phyloP scores from a whole-genome alignment of 2,329 filamentous ascomycete species.

The Myriosclerotinia curreyana region DNA sequence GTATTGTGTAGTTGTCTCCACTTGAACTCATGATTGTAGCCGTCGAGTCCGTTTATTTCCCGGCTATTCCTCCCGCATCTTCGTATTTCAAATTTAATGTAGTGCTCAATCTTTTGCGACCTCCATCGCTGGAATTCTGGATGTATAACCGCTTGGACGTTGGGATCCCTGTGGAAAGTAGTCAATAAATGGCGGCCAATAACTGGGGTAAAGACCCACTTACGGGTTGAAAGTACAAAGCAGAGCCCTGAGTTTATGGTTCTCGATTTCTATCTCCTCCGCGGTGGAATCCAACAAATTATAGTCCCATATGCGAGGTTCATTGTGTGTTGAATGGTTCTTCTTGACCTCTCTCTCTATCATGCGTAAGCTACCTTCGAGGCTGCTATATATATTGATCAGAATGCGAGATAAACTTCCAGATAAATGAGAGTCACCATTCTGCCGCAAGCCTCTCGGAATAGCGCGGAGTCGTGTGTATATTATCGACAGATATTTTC shows the following conservation, averaged over 20 bases:
- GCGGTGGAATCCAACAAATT: neutral
- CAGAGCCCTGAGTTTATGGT: constrained; percentile 15
- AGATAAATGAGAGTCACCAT: neutral
- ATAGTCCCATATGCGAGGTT: accelerated
- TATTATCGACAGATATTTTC: constrained; percentile 1
- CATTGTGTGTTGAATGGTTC: too few relatives aligned
- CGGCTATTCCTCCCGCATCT: constrained; percentile 9
- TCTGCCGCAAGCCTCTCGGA: neutral
- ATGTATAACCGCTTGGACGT: neutral
- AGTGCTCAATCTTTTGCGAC: neutral
- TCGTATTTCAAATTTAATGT: constrained; percentile 14
- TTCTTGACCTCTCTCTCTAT: neutral
- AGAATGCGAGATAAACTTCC: neutral
- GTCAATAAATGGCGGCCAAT: neutral
- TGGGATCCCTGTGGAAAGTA: neutral
- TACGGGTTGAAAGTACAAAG: constrained; percentile 17
- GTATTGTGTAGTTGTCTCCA: constrained; percentile 12
- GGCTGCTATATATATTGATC: neutral
- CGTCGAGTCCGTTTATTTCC: neutral
- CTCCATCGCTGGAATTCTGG: neutral
- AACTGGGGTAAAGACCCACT: neutral
- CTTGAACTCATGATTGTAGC: constrained; percentile 6
- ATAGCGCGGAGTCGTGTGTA: neutral
- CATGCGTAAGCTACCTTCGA: neutral
- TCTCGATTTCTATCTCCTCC: constrained; percentile 1